Conservation (phyloP, 2,329 filamentous ascomycete species). For the Microcyclosporella mali region DNA sequence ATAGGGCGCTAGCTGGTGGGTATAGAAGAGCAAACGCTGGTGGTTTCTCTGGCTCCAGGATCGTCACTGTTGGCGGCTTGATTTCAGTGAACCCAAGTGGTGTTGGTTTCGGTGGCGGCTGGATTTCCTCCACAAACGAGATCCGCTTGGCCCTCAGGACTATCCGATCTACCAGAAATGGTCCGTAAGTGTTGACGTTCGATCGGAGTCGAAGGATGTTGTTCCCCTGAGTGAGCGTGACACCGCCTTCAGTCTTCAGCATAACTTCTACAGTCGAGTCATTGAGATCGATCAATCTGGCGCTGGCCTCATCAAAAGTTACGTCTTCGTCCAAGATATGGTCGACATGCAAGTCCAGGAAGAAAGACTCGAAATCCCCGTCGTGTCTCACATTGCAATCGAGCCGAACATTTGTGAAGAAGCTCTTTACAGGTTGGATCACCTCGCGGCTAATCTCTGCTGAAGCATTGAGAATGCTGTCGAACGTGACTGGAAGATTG, state of each 20-base stretch:
- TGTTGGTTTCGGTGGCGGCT: conserved; percentile 39
- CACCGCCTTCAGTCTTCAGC: conserved; percentile 47
- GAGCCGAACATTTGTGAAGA: conserved; percentile 66
- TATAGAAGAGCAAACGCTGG: conserved; percentile 60
- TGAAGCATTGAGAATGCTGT: conserved; percentile 44
- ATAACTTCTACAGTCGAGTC: conserved; percentile 61
- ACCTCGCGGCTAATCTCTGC: conserved; percentile 54
- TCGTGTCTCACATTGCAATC: conserved; percentile 64
- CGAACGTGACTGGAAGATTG: conserved; percentile 31
- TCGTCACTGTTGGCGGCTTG: conserved; percentile 21
- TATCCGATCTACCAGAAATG: conserved; percentile 69
- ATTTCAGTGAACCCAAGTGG: conserved; percentile 44
- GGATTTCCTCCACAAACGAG: conserved; percentile 56
- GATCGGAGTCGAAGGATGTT: conserved; percentile 48
- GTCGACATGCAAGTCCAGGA: conserved; percentile 59
- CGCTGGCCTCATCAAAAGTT: conserved; percentile 56
- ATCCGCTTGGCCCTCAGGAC: conserved; percentile 60
- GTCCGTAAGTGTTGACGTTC: conserved; percentile 59
- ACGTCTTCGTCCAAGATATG: conserved; percentile 69
- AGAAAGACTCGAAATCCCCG: conserved; percentile 67
- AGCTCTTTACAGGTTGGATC: conserved; percentile 61
- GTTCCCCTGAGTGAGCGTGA: conserved; percentile 51
- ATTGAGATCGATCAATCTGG: conserved; percentile 55
- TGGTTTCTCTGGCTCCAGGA: conserved; percentile 15
- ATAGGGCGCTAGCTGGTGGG: conserved; percentile 61